Base-by-base conservation (phyloP, 192 early-diverging fungal species). In the Rhizophagus sp. region DNA sequence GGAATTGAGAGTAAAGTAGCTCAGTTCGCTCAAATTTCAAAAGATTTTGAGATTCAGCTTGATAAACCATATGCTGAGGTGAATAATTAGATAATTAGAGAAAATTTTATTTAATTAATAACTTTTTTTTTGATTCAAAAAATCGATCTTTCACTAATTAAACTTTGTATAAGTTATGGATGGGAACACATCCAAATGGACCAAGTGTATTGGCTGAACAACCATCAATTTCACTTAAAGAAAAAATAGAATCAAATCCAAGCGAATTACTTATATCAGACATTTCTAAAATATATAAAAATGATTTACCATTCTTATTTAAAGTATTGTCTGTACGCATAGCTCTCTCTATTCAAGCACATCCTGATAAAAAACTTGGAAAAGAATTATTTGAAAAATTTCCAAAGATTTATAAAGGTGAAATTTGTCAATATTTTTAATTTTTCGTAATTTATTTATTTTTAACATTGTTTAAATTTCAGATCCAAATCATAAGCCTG, bases 341-440 rank as follows among this genome's bases (percentile, higher is more conserved):
- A 81, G 96, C 97, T 1, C 92, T 99, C 22, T 97, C 95, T 22
- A 99, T 99, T 79, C 98, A 99, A 83, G 98, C 98, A 11, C 98
- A 99, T 80, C 98, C 98, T 9, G 96, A 98, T 87, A 98, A 98
- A 84, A 79, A 64, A 22, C 88, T 97, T n/a, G 98, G 95, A 4
- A 81, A 88, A 57, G 81, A 85, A 52, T 87, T 99, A 44, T 93
- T 93, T 81, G 79, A 83, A 52, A 84, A 92, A 39, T 87, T 83
- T 39, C 97, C 98, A n/a, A 80, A 92, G 13, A 79, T 95, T 13
- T 99, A 99, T 90, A 97, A 97, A 90, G 84, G 81, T 83, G 75
- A 63, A 57, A 36, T 30, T 36, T n/a, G 39, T 49, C 15, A 36
- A 27, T 33, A 6, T 27, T 64, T 10, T 65, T n/a, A 13, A 25